These are phyloP conservation scores for Colletotrichum sp. DNA, from an alignment of 2,329 filamentous ascomycete species.

Conservation along the genomic window DNA sequence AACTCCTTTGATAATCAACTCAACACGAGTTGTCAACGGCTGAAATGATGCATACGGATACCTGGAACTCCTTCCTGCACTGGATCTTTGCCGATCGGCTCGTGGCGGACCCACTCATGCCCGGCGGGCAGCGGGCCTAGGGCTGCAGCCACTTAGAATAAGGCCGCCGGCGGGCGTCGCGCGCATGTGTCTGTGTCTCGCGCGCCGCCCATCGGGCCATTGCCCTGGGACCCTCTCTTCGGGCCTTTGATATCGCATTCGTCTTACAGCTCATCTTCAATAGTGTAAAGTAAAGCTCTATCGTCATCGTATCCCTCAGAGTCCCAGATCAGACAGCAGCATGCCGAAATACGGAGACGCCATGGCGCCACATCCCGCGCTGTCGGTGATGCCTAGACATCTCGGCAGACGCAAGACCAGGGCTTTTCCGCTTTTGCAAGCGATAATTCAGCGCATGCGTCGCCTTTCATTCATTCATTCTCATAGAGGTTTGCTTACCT, in stretches of 20 bases:
- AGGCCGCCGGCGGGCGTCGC: conserved; percentile 13
- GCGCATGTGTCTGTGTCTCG: background rate
- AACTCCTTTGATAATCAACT: background rate
- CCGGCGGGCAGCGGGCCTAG: conserved; percentile 13
- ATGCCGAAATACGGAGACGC: background rate
- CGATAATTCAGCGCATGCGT: background rate
- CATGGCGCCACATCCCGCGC: background rate
- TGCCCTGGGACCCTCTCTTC: background rate
- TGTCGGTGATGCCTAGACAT: background rate
- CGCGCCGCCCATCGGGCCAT: background rate
- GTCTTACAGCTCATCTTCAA: background rate
- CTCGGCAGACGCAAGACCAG: background rate
- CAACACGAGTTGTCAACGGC: background rate
- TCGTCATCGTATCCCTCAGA: background rate
- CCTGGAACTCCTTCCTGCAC: background rate
- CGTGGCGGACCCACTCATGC: background rate
- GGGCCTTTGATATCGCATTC: background rate
- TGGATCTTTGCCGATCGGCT: conserved; percentile 1
- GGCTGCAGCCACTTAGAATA: background rate
- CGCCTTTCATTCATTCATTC: background rate
- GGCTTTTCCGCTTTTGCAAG: background rate
- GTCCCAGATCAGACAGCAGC: background rate
- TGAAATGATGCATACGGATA: background rate
- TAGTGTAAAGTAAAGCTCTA: background rate
- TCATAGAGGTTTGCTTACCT: background rate